A percentile compares a stretch with the other conserved stretches of the same genome.
Evolutionary conservation across 805 yeast species (phyloP).

Genomic region (Brettanomyces nanus): DNA sequence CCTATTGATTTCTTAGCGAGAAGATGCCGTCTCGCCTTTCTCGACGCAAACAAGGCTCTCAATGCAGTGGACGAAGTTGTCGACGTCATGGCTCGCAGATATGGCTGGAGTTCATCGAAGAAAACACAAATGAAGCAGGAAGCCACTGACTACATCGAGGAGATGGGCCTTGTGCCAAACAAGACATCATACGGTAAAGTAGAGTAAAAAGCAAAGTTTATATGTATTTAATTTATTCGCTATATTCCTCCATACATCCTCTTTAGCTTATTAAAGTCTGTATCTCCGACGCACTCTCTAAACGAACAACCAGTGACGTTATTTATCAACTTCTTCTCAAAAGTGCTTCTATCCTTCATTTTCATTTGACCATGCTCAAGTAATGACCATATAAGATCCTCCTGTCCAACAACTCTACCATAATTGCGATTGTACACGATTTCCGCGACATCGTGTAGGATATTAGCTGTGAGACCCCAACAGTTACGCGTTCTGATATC

Average conservation of each 20-base stretch:
- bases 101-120: conserved; percentile 60
- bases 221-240: neutral
- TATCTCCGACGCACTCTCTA: conserved; percentile 34
- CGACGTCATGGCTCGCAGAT: conserved; percentile 73
- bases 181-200: conserved; percentile 16
- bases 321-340: conserved; percentile 47
- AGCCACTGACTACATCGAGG: conserved; percentile 50
- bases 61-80: conserved; percentile 78
- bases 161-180: conserved; percentile 42
- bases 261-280: conserved; percentile 32
- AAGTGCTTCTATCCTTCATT: conserved; percentile 36
- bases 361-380: conserved; percentile 44
- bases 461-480: conserved; percentile 81
- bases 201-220: neutral
- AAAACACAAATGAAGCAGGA: conserved; percentile 44
- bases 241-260: neutral
- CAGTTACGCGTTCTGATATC: conserved; percentile 52
- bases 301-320: conserved; percentile 34
- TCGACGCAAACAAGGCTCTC: conserved; percentile 79
- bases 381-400: conserved; percentile 53
- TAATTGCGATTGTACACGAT: conserved; percentile 36
- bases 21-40: conserved; percentile 87
- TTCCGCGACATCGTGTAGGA: conserved; percentile 61
- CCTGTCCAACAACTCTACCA: conserved; percentile 44
- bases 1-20: conserved; percentile 88